Conservation (phyloP, 1,284 basidiomycete species). For the Boletus semigastroideus region DNA sequence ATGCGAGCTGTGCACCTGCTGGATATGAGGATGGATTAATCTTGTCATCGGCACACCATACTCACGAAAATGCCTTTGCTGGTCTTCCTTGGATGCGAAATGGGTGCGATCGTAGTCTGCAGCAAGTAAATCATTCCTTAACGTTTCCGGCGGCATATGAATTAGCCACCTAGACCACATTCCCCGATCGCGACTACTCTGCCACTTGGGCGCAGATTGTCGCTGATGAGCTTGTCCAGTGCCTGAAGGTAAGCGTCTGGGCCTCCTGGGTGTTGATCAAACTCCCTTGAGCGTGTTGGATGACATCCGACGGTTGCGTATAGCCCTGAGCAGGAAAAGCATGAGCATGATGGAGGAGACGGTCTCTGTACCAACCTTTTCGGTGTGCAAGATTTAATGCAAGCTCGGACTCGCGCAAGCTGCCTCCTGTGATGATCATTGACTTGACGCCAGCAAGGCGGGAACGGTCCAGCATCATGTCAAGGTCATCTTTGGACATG, state of each 20-base stretch:
- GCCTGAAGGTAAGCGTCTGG: slow-evolving; percentile 64
- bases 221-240: slow-evolving; percentile 56
- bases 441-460: slow-evolving; percentile 64
- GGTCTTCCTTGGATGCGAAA: slow-evolving; percentile 64
- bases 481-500: slow-evolving; percentile 60
- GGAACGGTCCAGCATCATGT: slow-evolving; percentile 61
- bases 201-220: slow-evolving; percentile 55
- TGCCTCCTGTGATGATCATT: slow-evolving; percentile 85
- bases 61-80: slow-evolving; percentile 68
- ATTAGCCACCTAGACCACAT: slow-evolving; percentile 73
- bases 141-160: not conserved
- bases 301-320: slow-evolving; percentile 86
- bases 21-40: not conserved
- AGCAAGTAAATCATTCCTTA: slow-evolving; percentile 1
- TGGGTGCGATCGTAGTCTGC: slow-evolving; percentile 84
- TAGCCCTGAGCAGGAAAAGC: slow-evolving; percentile 43
- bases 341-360: not conserved
- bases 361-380: slow-evolving; percentile 42
- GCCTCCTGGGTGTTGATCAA: slow-evolving; percentile 62
- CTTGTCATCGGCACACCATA: not conserved
- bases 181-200: slow-evolving; percentile 81
- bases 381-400: slow-evolving; percentile 64
- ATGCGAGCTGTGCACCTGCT: slow-evolving; percentile 57
- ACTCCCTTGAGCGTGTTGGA: slow-evolving; percentile 80
- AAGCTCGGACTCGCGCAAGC: slow-evolving; percentile 62